These are phyloP conservation scores for Annona squamosa DNA, from an alignment of 164 flowering plant species.

Conservation along the genomic window DNA sequence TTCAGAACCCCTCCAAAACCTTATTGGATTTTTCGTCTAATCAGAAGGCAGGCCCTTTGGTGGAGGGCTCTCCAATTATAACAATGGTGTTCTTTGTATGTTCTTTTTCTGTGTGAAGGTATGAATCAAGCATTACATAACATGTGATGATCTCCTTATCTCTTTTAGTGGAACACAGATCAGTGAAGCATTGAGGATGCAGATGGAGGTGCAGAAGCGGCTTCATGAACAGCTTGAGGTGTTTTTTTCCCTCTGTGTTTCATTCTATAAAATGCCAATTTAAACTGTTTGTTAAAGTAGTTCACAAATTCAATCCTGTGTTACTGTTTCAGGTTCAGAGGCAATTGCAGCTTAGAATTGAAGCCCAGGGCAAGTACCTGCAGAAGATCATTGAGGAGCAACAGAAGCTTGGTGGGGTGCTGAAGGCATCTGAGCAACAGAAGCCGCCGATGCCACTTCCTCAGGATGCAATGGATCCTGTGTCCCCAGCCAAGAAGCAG, in stretches of 20 bases:
- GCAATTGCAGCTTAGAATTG: constrained; percentile 67
- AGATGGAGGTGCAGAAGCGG: constrained; percentile 72
- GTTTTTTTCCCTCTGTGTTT: constrained; percentile 1
- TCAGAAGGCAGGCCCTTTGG: neutral
- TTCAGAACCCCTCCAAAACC: neutral
- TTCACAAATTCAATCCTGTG: neutral
- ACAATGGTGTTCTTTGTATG: neutral
- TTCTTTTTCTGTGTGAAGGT: neutral
- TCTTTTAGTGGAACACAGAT: constrained; percentile 48
- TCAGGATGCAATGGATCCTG: constrained; percentile 16
- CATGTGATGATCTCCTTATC: neutral
- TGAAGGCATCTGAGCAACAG: constrained; percentile 30
- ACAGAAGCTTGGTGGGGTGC: constrained; percentile 48
- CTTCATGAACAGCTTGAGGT: constrained; percentile 76
- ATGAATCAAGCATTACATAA: neutral
- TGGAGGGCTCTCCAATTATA: neutral
- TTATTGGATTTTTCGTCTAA: neutral
- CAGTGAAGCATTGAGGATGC: constrained; percentile 55
- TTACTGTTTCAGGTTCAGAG: constrained; percentile 45
- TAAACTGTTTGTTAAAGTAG: neutral
- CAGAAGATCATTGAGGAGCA: constrained; percentile 75
- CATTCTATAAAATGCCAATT: neutral
- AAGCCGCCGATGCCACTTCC: constrained; percentile 12
- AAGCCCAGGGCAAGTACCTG: constrained; percentile 71
- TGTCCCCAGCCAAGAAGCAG: constrained; percentile 35